These are phyloP conservation scores for Harringtonia aguacate DNA, from an alignment of 2,329 filamentous ascomycete genomes.

Conservation along the genomic window DNA sequence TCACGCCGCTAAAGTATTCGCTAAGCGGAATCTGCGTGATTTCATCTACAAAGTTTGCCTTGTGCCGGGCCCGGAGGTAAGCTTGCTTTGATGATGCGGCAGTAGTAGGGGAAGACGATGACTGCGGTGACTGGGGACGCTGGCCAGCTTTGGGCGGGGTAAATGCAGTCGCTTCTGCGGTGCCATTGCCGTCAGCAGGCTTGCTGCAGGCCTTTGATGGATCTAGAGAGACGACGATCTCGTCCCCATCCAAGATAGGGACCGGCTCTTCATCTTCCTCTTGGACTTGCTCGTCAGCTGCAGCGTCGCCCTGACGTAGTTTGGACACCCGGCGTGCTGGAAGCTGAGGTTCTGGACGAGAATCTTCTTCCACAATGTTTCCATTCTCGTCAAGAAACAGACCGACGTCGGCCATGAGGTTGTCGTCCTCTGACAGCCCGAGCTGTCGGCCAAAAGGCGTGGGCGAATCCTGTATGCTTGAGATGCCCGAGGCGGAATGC, in stretches of 20 bases:
- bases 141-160: neutral
- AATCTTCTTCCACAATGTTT: constrained; percentile 12
- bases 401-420: constrained; percentile 26
- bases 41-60: constrained; percentile 9
- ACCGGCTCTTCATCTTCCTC: constrained; percentile 8
- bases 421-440: constrained; percentile 32
- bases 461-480: constrained; percentile 8
- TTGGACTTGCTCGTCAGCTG: neutral
- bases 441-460: constrained; percentile 12
- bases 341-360: constrained; percentile 10
- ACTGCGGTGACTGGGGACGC: neutral
- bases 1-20: constrained; percentile 9
- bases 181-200: too few species aligned
- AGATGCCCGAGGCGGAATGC: constrained; percentile 7
- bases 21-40: constrained; percentile 12
- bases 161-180: neutral
- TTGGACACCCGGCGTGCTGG: constrained; percentile 4
- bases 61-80: neutral
- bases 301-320: neutral
- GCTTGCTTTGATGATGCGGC: constrained; percentile 4
- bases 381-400: constrained; percentile 16
- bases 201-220: too few species aligned
- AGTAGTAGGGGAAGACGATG: neutral
- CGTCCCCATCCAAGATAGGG: neutral
- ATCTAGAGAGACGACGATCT: too few species aligned